Evolutionary conservation across 2,329 filamentous ascomycete genomes (phyloP).

Genomic region (Fusarium sp.): DNA sequence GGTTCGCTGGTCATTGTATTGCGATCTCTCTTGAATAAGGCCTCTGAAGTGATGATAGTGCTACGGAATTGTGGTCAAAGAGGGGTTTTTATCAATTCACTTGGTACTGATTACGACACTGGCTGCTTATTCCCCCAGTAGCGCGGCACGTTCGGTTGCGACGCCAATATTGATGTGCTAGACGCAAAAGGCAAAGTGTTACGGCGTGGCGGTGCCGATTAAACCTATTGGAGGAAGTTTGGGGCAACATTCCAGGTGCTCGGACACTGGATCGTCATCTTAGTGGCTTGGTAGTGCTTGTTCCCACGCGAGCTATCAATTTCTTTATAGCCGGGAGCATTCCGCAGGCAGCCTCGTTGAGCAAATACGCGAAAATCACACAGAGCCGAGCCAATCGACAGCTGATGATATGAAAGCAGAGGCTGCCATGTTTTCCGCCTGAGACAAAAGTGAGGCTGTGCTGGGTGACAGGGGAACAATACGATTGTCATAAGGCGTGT

Average conservation of each 20-base stretch:
- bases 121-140: neutral
- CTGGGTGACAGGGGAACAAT: neutral
- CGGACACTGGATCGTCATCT: neutral
- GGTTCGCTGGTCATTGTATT: neutral
- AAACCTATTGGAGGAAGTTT: neutral
- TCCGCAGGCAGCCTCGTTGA: neutral
- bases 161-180: conserved; percentile 2
- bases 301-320: neutral
- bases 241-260: neutral
- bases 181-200: neutral
- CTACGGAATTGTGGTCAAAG: neutral
- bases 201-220: neutral
- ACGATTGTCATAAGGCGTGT: neutral
- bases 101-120: neutral
- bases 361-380: neutral
- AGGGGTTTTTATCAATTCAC: neutral
- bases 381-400: neutral
- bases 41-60: rapidly evolving
- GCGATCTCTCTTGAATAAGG: rapidly evolving
- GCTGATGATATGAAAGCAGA: neutral
- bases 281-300: neutral
- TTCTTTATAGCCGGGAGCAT: neutral
- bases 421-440: neutral
- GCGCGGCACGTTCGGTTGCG: neutral
- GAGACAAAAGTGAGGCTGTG: neutral